These are phyloP conservation scores for Smallanthus sonchifolius DNA, from an alignment of 129 eudicot species.

Conservation along the genomic window DNA sequence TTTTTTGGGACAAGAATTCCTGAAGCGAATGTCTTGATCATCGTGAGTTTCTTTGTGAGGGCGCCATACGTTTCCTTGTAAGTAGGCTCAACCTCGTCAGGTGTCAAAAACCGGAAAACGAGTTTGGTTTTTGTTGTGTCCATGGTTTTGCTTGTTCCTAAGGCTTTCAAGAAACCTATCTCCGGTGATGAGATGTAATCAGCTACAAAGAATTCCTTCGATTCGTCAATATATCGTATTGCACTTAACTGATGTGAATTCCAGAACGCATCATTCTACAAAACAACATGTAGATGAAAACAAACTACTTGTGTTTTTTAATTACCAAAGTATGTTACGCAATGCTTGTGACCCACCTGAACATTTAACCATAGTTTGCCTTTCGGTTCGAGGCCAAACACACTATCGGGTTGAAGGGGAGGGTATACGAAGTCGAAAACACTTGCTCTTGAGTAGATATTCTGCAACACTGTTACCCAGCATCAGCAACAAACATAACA, in stretches of 20 bases:
- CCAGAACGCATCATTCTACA: constrained; percentile 63
- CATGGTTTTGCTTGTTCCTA: constrained; percentile 33
- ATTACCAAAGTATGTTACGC: neutral
- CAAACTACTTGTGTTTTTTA: neutral
- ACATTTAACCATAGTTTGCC: constrained; percentile 69
- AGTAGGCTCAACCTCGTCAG: constrained; percentile 57
- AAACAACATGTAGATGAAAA: neutral
- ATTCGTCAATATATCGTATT: constrained; percentile 38
- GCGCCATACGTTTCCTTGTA: constrained; percentile 52
- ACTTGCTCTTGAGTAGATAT: constrained; percentile 40
- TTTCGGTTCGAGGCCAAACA: constrained; percentile 26
- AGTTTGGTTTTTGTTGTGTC: constrained; percentile 46
- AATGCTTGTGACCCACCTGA: constrained; percentile 46
- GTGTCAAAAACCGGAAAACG: constrained; percentile 42
- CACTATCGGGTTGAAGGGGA: constrained; percentile 31
- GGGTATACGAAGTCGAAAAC: constrained; percentile 43
- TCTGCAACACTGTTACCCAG: constrained; percentile 54
- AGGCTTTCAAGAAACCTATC: constrained; percentile 68
- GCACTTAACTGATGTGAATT: constrained; percentile 45
- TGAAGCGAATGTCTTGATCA: constrained; percentile 59
- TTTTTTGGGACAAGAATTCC: constrained; percentile 86
- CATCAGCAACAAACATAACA: constrained; percentile 12
- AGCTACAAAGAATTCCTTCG: constrained; percentile 28
- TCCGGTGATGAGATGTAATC: constrained; percentile 85
- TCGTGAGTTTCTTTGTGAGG: constrained; percentile 42